These are phyloP conservation scores for Canariomyces notabilis DNA, from an alignment of 2,329 filamentous ascomycete species.

Conservation along the genomic window DNA sequence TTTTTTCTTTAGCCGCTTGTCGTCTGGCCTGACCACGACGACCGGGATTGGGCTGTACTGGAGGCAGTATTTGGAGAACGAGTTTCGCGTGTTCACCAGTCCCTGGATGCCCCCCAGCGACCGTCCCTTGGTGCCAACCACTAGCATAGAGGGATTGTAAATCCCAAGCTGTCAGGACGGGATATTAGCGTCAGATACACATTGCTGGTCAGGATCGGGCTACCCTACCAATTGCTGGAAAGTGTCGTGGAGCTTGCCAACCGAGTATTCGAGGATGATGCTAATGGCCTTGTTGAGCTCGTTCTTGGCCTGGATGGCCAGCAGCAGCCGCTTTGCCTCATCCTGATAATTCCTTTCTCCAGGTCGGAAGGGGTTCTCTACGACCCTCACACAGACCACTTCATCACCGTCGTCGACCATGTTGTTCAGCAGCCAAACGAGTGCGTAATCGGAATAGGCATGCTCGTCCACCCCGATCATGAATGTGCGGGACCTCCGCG, in stretches of 20 bases:
- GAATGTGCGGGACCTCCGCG: slow-evolving; percentile 78
- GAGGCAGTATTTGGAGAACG: slow-evolving; percentile 89
- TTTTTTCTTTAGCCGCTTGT: slow-evolving; percentile 87
- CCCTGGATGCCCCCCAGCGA: slow-evolving; percentile 83
- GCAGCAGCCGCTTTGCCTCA: slow-evolving; percentile 69
- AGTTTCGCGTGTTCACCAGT: slow-evolving; percentile 70
- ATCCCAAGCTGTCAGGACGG: slow-evolving; percentile 65
- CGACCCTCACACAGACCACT: slow-evolving; percentile 81
- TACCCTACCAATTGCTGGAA: slow-evolving; percentile 81
- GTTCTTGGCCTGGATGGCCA: slow-evolving; percentile 75
- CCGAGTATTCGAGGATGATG: slow-evolving; percentile 78
- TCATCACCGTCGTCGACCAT: slow-evolving; percentile 91
- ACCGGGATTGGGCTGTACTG: slow-evolving; percentile 92
- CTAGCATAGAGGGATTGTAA: slow-evolving; percentile 84
- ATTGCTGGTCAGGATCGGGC: not conserved
- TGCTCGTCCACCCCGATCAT: slow-evolving; percentile 89
- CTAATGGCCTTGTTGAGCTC: slow-evolving; percentile 74
- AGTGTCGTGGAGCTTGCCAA: slow-evolving; percentile 84
- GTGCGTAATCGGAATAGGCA: slow-evolving; percentile 83
- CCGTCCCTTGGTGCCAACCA: slow-evolving; percentile 82
- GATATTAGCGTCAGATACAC: slow-evolving; percentile 6
- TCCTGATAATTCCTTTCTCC: slow-evolving; percentile 67
- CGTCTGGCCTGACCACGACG: slow-evolving; percentile 82
- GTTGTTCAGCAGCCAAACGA: slow-evolving; percentile 89
- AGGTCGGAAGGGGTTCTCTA: slow-evolving; percentile 74